Evolutionary conservation across 2,329 filamentous ascomycete species (phyloP), one percentile per base, ranked within the genome.

Genomic region (Dactylellina haptotyla): DNA sequence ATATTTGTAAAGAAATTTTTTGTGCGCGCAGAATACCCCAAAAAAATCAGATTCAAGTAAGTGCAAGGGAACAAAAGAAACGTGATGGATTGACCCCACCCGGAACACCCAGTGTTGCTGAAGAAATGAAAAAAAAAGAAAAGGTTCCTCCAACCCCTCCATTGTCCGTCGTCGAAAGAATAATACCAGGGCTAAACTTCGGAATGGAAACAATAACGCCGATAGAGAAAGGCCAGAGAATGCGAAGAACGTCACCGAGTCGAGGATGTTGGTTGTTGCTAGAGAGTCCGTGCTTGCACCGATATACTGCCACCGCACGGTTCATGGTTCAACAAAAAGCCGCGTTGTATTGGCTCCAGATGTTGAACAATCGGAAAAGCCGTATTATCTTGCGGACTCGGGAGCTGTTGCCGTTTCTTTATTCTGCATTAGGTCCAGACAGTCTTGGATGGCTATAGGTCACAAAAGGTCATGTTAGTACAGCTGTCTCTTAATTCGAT

Each of bases 141-240:
- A 41, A 50, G 39, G 50, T 41, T 50, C 26, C 65, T 57, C 51
- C 53, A 58, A 50, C 39, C 58, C 51, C 59, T 58, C 53, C 34
- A 54, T 72, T 53, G 67, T 65, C 59, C 59, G 39, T 45, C 30
- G 58, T 59, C 45, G 28, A 57, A 69, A 72, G 67, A 72, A 61
- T 65, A 45, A 46, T 59, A 58, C 59, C 58, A 54, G 53, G 67
- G 67, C 67, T 72, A 59, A 64, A 65, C 59, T 64, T 72, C 67
- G 67, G 67, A 72, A 72, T 64, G 32, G 67, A 64, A 72, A 72
- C 41, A 58, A 59, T 51, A 72, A 72, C 67, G 67, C 67, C 67
- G 67, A 53, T 34, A 57, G 65, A 71, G 67, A 72, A 71, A 59
- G 51, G 58, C 58, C 51, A 48, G 51, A 64, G 58, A 56, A 63